Evolutionary conservation across 116 monocot species (phyloP).

Genomic region (Dioscorea cayenensis): DNA sequence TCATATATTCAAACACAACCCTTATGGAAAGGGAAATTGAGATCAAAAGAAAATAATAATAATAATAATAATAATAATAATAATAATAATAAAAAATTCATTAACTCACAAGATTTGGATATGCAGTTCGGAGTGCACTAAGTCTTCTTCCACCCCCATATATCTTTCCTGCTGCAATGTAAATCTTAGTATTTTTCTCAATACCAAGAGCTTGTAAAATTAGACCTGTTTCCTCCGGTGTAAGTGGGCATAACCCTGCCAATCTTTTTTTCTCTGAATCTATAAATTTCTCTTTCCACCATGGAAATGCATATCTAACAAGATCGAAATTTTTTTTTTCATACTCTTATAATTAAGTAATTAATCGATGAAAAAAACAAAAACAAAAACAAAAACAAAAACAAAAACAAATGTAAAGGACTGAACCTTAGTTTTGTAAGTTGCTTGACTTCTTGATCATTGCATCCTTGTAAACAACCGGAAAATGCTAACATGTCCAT

Average conservation of each 20-base stretch:
- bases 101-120: conserved; percentile 59
- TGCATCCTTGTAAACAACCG: conserved; percentile 83
- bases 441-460: conserved; percentile 53
- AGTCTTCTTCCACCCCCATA: conserved; percentile 78
- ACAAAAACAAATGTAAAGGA: background rate
- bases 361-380: background rate
- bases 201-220: conserved; percentile 73
- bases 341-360: no score
- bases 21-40: background rate
- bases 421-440: conserved; percentile 72
- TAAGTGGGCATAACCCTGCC: conserved; percentile 84
- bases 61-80: background rate
- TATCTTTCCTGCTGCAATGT: conserved; percentile 84
- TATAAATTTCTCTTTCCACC: conserved; percentile 99
- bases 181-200: conserved; percentile 48
- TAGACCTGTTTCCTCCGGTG: conserved; percentile 80
- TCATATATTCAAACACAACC: background rate
- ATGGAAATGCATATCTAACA: conserved; percentile 69
- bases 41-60: no score
- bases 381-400: background rate
- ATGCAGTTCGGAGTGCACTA: conserved; percentile 39
- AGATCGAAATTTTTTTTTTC: no score
- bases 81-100: background rate
- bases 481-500: conserved; percentile 99
- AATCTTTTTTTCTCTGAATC: conserved; percentile 66